A percentile compares a stretch with the other conserved stretches of the same genome.
Conservation (phyloP, 371 early-diverging fungal genomes). For the Conidiobolus incongruus region DNA sequence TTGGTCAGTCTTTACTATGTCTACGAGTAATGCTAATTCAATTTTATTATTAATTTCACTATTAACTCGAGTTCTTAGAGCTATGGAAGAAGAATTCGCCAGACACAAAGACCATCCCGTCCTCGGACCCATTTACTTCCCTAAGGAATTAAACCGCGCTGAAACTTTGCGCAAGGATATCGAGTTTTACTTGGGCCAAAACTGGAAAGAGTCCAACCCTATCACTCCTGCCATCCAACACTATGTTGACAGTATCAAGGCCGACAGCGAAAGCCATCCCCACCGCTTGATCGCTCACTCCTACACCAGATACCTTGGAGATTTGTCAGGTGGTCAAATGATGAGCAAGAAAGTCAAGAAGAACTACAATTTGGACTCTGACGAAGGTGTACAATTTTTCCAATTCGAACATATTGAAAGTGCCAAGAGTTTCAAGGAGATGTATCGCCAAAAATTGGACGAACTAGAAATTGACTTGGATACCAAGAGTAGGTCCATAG, state of each 20-base stretch:
- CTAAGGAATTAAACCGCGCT: slow-evolving; percentile 15
- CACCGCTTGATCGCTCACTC: slow-evolving; percentile 20
- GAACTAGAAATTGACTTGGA: slow-evolving; percentile 6
- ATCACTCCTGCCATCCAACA: slow-evolving; percentile 18
- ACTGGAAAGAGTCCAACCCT: slow-evolving; percentile 7
- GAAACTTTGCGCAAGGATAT: slow-evolving; percentile 15
- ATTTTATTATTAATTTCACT: too few species aligned
- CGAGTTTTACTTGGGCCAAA: slow-evolving; percentile 13
- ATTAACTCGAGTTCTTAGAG: too few species aligned
- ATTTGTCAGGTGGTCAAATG: slow-evolving; percentile 24
- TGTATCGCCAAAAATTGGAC: slow-evolving; percentile 19
- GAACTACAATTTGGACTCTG: not conserved
- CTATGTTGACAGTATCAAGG: slow-evolving; percentile 14
- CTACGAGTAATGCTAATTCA: too few species aligned
- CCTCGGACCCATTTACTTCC: slow-evolving; percentile 18
- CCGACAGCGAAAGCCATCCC: slow-evolving; percentile 12
- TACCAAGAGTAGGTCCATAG: not conserved
- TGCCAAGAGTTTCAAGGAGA: slow-evolving; percentile 17
- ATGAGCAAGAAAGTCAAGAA: slow-evolving; percentile 14
- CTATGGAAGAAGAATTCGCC: slow-evolving; percentile 17
- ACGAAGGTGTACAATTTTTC: slow-evolving; percentile 18
- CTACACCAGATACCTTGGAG: slow-evolving; percentile 24
- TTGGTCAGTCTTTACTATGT: slow-evolving; percentile 19
- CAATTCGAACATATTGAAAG: slow-evolving; percentile 17
- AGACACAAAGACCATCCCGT: slow-evolving; percentile 13